Conservation (phyloP, 306 rosid species). For the Mucuna pruriens region DNA sequence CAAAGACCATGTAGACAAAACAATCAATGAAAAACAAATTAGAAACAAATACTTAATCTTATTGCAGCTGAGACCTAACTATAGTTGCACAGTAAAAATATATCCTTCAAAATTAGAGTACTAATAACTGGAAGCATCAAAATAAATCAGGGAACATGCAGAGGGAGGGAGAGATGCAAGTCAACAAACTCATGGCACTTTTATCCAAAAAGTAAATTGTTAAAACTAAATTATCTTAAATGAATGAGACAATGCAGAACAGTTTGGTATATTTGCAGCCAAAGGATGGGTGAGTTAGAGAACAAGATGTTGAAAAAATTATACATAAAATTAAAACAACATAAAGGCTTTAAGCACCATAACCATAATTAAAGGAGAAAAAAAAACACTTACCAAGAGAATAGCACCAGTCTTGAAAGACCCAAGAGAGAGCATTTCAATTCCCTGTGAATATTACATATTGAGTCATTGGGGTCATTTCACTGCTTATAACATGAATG, state of each 20-base stretch:
- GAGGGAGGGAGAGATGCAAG: not conserved
- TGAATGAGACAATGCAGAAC: constrained; percentile 10
- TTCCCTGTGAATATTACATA: constrained; percentile 69
- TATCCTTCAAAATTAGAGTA: not conserved
- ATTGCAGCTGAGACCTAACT: not conserved
- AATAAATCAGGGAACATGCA: not conserved
- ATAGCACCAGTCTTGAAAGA: constrained; percentile 98
- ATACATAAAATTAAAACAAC: not conserved
- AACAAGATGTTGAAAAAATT: not conserved
- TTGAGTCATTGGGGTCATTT: constrained; percentile 13
- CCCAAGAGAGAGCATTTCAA: constrained; percentile 99
- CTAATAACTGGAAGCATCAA: not conserved
- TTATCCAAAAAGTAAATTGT: not conserved
- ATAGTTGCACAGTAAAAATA: not conserved
- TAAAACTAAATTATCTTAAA: not conserved
- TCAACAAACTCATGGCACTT: constrained; percentile 7
- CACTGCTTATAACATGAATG: not conserved
- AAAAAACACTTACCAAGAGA: constrained; percentile 72
- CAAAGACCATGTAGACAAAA: constrained; percentile 20
- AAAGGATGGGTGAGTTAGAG: constrained; percentile 3
- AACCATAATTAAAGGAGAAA: not conserved
- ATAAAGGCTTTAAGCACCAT: not conserved
- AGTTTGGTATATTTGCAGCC: constrained; percentile 9
- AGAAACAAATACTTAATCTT: not conserved
- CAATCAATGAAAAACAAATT: not conserved